Base-by-base conservation (phyloP, 192 early-diverging fungal species). In the Funneliformis geosporum region DNA sequence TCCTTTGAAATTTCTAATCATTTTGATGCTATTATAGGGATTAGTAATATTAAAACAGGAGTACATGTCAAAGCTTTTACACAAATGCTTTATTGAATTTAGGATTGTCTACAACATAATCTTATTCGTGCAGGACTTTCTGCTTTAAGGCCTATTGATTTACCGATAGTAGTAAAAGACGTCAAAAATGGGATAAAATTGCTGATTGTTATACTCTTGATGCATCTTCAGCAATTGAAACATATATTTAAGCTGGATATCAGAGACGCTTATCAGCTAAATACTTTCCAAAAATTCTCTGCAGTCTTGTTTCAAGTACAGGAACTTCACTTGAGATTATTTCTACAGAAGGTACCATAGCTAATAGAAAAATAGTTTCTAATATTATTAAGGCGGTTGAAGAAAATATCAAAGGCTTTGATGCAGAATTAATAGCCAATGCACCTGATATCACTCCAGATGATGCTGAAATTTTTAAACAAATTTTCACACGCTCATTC, bases 251-350 rank as follows among this genome's bases (percentile, higher is more conserved):
- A 25, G 73, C 60, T 60, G 50, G 60, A 75, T 75, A 75, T 75
- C 50, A 75, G 5, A 75, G 27, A 75, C 14, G 50, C 73, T 60
- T 75, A 75, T 75, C 73, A 0, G 73, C 73, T 25, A 75, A 75
- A 75, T 75, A 75, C 42, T 75, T 75, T 75, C 73, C 73, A 4
- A 18, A 75, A 60, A 75, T 75, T 75, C 50, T 75, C 0, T 75
- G 73, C 18, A 75, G 73, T 75, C 47, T 75, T 1, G 60, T 75
- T 75, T 46, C 73, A 60, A 75, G 73, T 75, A 75, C 55, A 27
- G 73, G 73, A 1, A 27, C 50, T 60, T 27, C 73, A 1, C 50
- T 75, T 59, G 73, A 75, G 28, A 60, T 75, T 60, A 75, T 75
- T 59, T 55, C 27, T 9, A 50, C 73, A n/a, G n/a, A n/a, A n/a